Evolutionary conservation across 2,329 filamentous ascomycete species (phyloP).

Genomic region (Chalaropsis thielavioides): DNA sequence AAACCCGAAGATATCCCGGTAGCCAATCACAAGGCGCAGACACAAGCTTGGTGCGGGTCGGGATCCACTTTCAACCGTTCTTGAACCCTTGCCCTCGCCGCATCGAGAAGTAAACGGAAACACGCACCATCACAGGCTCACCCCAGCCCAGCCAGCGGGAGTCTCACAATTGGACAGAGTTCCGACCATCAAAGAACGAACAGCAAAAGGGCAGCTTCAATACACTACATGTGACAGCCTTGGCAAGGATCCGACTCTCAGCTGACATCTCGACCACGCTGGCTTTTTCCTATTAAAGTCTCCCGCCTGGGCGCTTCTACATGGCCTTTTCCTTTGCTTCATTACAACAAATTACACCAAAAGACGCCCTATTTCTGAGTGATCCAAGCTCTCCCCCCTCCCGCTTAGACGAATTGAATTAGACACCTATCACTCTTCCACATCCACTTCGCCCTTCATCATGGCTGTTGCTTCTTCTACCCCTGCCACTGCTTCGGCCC

Average conservation of each 20-base stretch:
- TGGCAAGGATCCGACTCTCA: background rate
- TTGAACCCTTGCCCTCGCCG: background rate
- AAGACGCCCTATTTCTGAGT: background rate
- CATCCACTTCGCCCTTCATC: background rate
- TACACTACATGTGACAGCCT: background rate
- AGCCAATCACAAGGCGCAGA: slow-evolving; percentile 1
- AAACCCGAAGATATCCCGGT: slow-evolving; percentile 6
- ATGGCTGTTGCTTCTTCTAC: background rate
- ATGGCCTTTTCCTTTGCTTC: background rate
- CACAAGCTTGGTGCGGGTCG: background rate
- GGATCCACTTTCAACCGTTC: slow-evolving; percentile 5
- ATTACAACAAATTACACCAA: background rate
- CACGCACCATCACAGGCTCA: background rate
- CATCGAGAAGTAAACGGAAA: background rate
- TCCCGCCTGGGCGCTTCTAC: background rate
- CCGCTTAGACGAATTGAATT: background rate
- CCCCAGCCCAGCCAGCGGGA: background rate
- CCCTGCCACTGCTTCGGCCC: background rate
- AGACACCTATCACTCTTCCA: background rate
- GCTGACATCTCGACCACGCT: background rate
- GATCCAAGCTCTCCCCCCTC: background rate
- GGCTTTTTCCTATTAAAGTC: background rate
- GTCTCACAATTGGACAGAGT: no score
- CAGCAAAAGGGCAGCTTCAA: background rate
- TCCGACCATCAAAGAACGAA: background rate